Conservation (phyloP, 1,139 yeast species). For the Saccharomyces uvarum region DNA sequence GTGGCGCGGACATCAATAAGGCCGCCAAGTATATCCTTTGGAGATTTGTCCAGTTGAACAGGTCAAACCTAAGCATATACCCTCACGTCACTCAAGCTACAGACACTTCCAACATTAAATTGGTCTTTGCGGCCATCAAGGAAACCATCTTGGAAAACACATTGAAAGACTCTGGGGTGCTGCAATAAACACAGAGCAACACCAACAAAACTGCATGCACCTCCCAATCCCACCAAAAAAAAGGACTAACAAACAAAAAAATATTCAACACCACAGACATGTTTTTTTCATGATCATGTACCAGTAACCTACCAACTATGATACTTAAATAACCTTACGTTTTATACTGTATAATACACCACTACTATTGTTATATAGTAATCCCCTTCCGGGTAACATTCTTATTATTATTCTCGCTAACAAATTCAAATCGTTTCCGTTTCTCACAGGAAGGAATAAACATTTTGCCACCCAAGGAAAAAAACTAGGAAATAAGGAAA, state of each 20-base stretch:
- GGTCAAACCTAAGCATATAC: conserved; percentile 73
- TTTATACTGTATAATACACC: neutral
- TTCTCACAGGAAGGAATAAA: neutral
- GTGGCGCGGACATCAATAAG: conserved; percentile 79
- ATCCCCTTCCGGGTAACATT: neutral
- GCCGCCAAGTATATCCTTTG: conserved; percentile 92
- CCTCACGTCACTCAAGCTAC: conserved; percentile 95
- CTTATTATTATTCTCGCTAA: neutral
- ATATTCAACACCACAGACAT: neutral
- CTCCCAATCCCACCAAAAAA: neutral
- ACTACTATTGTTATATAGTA: neutral
- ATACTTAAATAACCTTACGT: neutral
- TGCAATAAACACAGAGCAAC: conserved; percentile 30
- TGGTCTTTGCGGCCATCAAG: conserved; percentile 86
- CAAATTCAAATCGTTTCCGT: neutral
- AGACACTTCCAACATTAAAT: conserved; percentile 78
- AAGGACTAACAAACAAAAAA: neutral
- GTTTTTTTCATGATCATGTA: neutral
- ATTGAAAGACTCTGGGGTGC: conserved; percentile 76
- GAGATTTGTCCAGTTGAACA: conserved; percentile 80
- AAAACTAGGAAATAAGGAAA: neutral
- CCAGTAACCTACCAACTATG: neutral
- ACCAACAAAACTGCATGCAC: conserved; percentile 18
- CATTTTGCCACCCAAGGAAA: neutral
- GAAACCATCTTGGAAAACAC: conserved; percentile 84